phyloP scores from a whole-genome alignment of 805 yeast genomes.

The Lipomyces yamanashiensis region DNA sequence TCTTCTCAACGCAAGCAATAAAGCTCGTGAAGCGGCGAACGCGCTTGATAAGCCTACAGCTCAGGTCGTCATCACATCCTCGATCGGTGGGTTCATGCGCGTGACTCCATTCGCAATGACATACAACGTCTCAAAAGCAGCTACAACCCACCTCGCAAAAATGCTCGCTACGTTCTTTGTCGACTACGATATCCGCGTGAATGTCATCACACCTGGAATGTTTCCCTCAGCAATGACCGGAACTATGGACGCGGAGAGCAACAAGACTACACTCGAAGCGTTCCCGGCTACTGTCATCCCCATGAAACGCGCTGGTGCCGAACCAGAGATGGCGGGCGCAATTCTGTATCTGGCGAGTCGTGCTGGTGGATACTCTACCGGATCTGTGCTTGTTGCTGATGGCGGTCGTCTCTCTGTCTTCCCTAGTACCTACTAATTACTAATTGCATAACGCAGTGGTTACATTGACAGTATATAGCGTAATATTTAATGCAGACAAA shows the following conservation, averaged over 20 bases:
- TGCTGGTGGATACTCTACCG: slow-evolving; percentile 69
- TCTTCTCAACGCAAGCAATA: slow-evolving; percentile 34
- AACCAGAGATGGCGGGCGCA: slow-evolving; percentile 71
- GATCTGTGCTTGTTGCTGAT: slow-evolving; percentile 67
- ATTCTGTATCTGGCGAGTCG: slow-evolving; percentile 69
- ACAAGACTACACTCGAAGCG: slow-evolving; percentile 41
- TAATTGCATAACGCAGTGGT: no score
- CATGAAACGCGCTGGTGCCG: slow-evolving; percentile 65
- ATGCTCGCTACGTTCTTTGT: slow-evolving; percentile 34
- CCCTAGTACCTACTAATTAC: slow-evolving; percentile 28
- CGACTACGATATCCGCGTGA: slow-evolving; percentile 57
- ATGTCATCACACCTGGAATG: slow-evolving; percentile 66
- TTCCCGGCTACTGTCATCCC: slow-evolving; percentile 55
- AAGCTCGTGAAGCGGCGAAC: slow-evolving; percentile 7
- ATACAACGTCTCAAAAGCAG: slow-evolving; percentile 36
- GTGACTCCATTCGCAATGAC: slow-evolving; percentile 31
- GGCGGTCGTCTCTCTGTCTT: slow-evolving; percentile 58
- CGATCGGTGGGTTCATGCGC: slow-evolving; percentile 36
- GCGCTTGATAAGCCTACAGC: slow-evolving; percentile 20
- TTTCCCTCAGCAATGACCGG: slow-evolving; percentile 60
- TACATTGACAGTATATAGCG: background rate
- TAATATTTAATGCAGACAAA: background rate
- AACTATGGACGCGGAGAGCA: slow-evolving; percentile 49
- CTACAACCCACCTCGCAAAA: slow-evolving; percentile 35
- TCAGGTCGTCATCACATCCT: slow-evolving; percentile 35